Evolutionary conservation across 2,329 filamentous ascomycete genomes (phyloP), one percentile per base, ranked within the genome.

Genomic region (Harringtonia aguacate): DNA sequence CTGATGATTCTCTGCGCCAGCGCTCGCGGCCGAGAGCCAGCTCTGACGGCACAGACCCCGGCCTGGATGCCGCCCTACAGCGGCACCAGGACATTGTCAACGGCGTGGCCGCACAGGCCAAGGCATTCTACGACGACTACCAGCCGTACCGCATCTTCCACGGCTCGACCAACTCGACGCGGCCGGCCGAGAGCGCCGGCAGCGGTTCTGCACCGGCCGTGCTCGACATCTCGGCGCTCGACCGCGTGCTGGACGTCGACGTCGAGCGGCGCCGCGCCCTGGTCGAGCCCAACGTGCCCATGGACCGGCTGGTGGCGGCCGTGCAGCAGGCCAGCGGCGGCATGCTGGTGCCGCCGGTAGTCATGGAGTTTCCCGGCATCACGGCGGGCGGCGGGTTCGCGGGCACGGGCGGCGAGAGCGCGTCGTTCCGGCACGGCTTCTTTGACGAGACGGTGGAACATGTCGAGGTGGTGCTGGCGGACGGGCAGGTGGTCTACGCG

Each of bases 281-380:
- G 29, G 81, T 85, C 35, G 81, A 86, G 63, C 81, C 82, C 43
- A 86, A 86, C 54, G 82, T 86, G 8, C 73, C 80, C 24, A 85
- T 86, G 81, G 81, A 86, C 59, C 63, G 67, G 0, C 71, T 86
- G 18, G 79, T 84, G 41, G 74, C 79, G 55, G 65, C 68, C 24
- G 84, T 80, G 1, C 64, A 85, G 24, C 64, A 64, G n/a, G 65
- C 81, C 54, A 77, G 76, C 28, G 22, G 8, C 21, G 43, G 42
- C 7, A 14, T 3, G 3, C 68, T 85, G 3, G 69, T 85, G 2
- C 81, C 81, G 0, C 80, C 79, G 2, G 77, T 86, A 5, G 79
- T 86, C 18, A 84, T 84, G 77, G 81, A 86, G 58, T 86, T 86
- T 53, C 81, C 80, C 0, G 82, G 81, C 24, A 86, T 86, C 59